Evolutionary conservation across 768 basidiomycete species (phyloP).

Genomic region (Boletus coccyginus): DNA sequence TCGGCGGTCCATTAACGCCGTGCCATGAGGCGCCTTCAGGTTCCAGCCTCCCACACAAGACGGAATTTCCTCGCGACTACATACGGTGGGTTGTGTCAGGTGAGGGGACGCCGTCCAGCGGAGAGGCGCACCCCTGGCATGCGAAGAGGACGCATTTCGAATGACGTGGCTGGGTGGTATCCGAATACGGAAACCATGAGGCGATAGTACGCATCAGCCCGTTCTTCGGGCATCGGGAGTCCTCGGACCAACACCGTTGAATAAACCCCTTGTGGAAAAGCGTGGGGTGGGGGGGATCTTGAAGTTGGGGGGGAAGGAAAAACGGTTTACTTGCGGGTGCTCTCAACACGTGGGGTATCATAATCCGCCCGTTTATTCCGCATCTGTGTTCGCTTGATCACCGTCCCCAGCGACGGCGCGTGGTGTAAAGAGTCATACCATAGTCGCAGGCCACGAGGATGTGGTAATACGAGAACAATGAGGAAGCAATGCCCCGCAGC

Average conservation of each 20-base stretch:
- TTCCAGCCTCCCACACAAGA: background rate
- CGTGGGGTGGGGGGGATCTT: background rate
- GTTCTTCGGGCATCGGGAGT: conserved; percentile 4
- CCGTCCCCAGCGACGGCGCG: background rate
- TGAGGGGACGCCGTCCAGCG: background rate
- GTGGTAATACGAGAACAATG: conserved; percentile 15
- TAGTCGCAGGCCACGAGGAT: background rate
- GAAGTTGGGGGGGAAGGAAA: background rate
- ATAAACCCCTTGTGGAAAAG: background rate
- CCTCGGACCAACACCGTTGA: conserved; percentile 9
- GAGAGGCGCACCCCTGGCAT: conserved; percentile 1
- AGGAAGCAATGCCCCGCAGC: conserved; percentile 14
- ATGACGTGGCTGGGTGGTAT: conserved; percentile 3
- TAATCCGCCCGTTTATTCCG: background rate
- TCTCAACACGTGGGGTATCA: conserved; percentile 7
- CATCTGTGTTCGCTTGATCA: conserved; percentile 2
- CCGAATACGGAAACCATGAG: conserved; percentile 15
- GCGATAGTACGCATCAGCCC: conserved; percentile 15
- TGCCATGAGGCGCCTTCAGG: background rate
- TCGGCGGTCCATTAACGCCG: background rate
- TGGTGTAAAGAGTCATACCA: background rate
- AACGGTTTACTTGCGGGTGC: background rate
- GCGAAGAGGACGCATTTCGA: background rate
- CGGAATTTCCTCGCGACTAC: background rate
- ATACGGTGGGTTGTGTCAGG: background rate